Conservation (phyloP, 768 basidiomycete species). For the Phlebiopsis gigantea region DNA sequence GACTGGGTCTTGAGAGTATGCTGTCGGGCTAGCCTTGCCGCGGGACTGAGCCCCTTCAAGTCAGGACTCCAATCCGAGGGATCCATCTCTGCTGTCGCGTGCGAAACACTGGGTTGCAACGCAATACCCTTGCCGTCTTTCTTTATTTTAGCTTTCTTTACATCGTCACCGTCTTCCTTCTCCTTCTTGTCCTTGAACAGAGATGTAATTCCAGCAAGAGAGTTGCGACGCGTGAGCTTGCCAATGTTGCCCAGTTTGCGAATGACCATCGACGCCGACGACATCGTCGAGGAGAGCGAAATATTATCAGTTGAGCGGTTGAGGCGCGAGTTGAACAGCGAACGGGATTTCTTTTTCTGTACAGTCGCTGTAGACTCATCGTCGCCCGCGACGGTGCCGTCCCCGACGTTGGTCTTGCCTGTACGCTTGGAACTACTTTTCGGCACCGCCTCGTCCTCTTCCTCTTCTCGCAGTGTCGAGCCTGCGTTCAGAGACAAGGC, state of each 20-base stretch:
- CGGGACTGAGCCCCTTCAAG: conserved; percentile 79
- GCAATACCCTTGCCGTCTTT: conserved; percentile 58
- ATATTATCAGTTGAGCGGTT: conserved; percentile 94
- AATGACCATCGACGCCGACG: conserved; percentile 93
- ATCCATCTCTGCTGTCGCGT: conserved; percentile 83
- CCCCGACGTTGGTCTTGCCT: neutral
- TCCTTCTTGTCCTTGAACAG: conserved; percentile 77
- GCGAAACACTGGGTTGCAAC: conserved; percentile 68
- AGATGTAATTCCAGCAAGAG: conserved; percentile 85
- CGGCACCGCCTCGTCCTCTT: conserved; percentile 34
- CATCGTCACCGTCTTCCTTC: conserved; percentile 36
- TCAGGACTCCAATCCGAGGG: conserved; percentile 61
- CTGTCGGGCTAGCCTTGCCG: conserved; percentile 83
- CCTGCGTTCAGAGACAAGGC: conserved; percentile 64
- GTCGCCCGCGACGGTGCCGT: conserved; percentile 23
- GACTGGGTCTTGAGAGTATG: conserved; percentile 89
- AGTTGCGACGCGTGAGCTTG: conserved; percentile 83
- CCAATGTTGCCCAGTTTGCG: conserved; percentile 91
- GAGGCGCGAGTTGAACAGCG: conserved; percentile 82
- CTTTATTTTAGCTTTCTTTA: conserved; percentile 45
- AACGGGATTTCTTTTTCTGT: conserved; percentile 67
- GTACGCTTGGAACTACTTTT: conserved; percentile 7
- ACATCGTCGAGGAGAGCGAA: conserved; percentile 90
- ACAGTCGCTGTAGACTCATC: conserved; percentile 26
- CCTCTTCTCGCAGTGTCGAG: conserved; percentile 53